Evolutionary conservation across 305 asterid genomes (phyloP), one percentile per base, ranked within the genome.

Genomic region (Solanum hybrid): DNA sequence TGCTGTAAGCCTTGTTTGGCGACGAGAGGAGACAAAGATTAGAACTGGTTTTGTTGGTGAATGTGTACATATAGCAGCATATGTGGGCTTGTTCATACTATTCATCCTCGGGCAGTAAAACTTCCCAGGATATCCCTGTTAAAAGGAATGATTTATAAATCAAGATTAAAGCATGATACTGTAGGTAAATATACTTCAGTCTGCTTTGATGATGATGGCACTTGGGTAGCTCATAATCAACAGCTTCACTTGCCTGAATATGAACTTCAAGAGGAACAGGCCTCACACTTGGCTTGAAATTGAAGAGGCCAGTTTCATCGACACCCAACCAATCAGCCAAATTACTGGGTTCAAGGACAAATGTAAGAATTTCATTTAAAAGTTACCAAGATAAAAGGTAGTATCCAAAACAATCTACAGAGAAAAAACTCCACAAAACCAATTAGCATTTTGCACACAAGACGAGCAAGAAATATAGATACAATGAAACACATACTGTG

Each of bases 191-290:
- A 84, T 33, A 85, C n/a, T 85, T 57, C 10, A 85, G 77, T 85
- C 46, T 57, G 35, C 76, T 85, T 31, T 3, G 24, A 85, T 84
- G 37, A 46, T 51, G 87, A 84, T 84, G 22, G 74, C 39, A 57
- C 75, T 84, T 51, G 40, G 75, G 42, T n/a, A 84, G 87, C 75
- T 51, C 61, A 51, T 84, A 82, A 81, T 81, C 69, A 26, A 20
- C 87, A 46, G 74, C 74, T 64, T 71, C 51, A 93, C 97, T 92
- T 94, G 92, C 99, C 99, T 97, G 99, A 92, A 97, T 97, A 94
- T 97, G 99, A 93, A 97, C 99, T 95, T 97, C 99, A 88, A 97
- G 99, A 83, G 99, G 99, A 91, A 97, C 99, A 82, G 99, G 99
- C 95, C 99, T 94, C 90, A 97, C 99, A 93, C 99, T 97, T 67